phyloP scores from a whole-genome alignment of 306 rosid genomes.

The Mimosa bimucronata region DNA sequence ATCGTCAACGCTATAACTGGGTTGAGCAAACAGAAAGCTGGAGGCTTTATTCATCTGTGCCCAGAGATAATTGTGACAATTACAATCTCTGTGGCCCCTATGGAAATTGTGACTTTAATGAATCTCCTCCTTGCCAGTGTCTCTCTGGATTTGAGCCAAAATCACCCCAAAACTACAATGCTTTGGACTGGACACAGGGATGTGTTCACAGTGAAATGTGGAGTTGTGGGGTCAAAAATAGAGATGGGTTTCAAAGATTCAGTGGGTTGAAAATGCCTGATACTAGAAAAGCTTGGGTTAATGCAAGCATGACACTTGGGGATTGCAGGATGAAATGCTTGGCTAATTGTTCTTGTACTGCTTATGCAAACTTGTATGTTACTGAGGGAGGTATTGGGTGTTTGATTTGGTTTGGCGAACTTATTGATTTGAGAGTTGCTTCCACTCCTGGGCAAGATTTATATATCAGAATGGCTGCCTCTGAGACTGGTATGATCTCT shows the following conservation, averaged over 20 bases:
- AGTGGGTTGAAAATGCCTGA: constrained; percentile 46
- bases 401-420: constrained; percentile 44
- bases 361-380: constrained; percentile 46
- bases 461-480: constrained; percentile 35
- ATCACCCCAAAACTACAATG: constrained; percentile 26
- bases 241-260: constrained; percentile 41
- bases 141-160: constrained; percentile 41
- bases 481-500: constrained; percentile 38
- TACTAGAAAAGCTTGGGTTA: constrained; percentile 34
- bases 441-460: constrained; percentile 38
- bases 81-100: constrained; percentile 46
- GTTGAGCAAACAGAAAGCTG: constrained; percentile 24
- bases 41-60: constrained; percentile 36
- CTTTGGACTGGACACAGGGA: constrained; percentile 37
- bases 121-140: constrained; percentile 40
- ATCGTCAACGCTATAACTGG: constrained; percentile 29
- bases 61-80: constrained; percentile 35
- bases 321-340: constrained; percentile 44
- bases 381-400: constrained; percentile 42
- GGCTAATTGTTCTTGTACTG: constrained; percentile 48
- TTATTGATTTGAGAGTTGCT: constrained; percentile 43
- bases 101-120: constrained; percentile 36
- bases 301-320: constrained; percentile 23
- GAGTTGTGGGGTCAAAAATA: constrained; percentile 39
- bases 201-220: constrained; percentile 37